These are phyloP conservation scores for Paraconiothyrium sp. DNA, from an alignment of 2,329 filamentous ascomycete species.

Conservation along the genomic window DNA sequence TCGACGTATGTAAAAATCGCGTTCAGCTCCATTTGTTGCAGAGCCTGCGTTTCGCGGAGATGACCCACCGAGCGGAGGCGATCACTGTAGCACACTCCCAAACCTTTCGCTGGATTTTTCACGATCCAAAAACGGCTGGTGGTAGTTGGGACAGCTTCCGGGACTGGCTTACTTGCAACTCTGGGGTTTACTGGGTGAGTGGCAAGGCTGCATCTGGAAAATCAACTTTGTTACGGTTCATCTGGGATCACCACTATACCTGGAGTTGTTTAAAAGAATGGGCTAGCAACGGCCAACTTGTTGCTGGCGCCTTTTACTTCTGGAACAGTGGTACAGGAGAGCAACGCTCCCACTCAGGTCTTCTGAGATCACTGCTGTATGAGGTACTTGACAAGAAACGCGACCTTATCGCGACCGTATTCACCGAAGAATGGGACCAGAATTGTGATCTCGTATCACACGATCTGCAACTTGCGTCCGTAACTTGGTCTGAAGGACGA, in stretches of 20 bases:
- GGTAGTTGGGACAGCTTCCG: no score
- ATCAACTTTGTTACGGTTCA: constrained; percentile 55
- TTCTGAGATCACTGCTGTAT: not conserved
- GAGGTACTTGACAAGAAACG: not conserved
- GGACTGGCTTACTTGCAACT: no score
- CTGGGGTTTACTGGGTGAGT: constrained; percentile 45
- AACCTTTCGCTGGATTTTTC: no score
- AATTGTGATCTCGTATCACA: no score
- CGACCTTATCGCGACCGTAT: not conserved
- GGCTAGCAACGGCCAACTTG: not conserved
- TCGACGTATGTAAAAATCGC: no score
- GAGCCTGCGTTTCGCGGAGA: no score
- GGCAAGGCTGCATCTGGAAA: constrained; percentile 60
- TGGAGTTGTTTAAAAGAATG: not conserved
- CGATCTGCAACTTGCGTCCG: no score
- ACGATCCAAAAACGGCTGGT: no score
- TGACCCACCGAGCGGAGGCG: no score
- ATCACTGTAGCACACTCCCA: not conserved
- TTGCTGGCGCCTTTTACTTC: constrained; percentile 10
- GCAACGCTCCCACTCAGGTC: not conserved
- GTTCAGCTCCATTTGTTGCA: no score
- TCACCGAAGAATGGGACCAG: not conserved
- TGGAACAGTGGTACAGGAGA: constrained; percentile 20
- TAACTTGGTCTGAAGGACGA: no score
- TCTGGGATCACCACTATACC: constrained; percentile 17